Conservation (phyloP, 169 alveolate species). For the Babesia caballi region DNA sequence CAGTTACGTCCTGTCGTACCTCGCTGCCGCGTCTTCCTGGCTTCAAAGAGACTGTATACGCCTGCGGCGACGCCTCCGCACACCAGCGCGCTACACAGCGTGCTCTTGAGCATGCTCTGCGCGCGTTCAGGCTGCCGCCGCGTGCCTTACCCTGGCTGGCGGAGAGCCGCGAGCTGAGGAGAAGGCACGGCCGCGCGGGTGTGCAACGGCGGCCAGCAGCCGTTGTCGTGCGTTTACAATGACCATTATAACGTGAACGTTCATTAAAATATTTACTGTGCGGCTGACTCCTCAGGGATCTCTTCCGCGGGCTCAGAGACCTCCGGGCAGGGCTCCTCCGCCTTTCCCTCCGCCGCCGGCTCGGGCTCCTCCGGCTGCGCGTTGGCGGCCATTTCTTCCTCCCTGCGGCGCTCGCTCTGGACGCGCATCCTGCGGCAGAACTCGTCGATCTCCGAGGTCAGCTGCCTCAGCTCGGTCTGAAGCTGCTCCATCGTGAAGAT, state of each 20-base stretch:
- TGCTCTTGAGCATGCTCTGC: conserved; percentile 8
- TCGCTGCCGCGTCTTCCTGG: neutral
- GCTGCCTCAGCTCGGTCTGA: conserved; percentile 37
- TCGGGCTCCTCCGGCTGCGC: conserved; percentile 50
- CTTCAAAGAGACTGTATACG: conserved; percentile 11
- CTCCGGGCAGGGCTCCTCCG: conserved; percentile 35
- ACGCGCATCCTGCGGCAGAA: conserved; percentile 62
- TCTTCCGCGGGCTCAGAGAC: conserved; percentile 47
- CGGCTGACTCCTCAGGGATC: neutral
- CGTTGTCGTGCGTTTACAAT: neutral
- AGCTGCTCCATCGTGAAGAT: conserved; percentile 67
- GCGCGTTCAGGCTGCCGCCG: neutral
- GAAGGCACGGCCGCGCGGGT: neutral
- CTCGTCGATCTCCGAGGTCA: conserved; percentile 61
- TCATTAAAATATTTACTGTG: neutral
- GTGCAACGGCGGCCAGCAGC: neutral
- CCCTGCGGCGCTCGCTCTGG: conserved; percentile 59
- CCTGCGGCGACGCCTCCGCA: conserved; percentile 24
- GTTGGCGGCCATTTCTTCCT: conserved; percentile 40
- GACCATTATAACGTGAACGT: neutral
- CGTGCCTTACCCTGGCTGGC: neutral
- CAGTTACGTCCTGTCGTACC: neutral
- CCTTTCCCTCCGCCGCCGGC: conserved; percentile 47
- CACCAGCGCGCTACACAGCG: neutral
- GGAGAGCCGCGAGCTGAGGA: conserved; percentile 2